Evolutionary conservation across 1,139 yeast genomes (phyloP).

Genomic region (Geotrichum restrictum): DNA sequence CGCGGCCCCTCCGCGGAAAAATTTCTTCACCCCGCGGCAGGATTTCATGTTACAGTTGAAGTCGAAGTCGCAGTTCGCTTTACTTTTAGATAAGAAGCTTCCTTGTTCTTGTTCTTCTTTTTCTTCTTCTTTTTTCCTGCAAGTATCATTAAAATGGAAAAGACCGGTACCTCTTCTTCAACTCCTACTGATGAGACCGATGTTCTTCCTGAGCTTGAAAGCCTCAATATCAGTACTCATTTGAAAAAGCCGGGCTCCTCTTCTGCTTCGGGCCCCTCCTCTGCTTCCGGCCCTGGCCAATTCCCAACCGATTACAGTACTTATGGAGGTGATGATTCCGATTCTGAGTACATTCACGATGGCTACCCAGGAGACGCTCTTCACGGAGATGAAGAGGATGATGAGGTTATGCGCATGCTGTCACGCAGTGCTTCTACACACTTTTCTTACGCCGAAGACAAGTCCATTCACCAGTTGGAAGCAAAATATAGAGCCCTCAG

Average conservation of each 20-base stretch:
- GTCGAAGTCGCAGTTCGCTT: neutral
- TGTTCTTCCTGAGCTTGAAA: constrained; percentile 6
- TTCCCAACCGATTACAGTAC: constrained; percentile 1
- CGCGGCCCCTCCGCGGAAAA: neutral
- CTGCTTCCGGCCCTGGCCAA: neutral
- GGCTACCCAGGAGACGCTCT: constrained; percentile 5
- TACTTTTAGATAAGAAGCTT: neutral
- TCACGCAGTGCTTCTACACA: constrained; percentile 30
- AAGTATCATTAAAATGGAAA: neutral
- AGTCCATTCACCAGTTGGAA: constrained; percentile 61
- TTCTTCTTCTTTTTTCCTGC: neutral
- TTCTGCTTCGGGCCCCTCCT: neutral
- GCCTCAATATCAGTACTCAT: neutral
- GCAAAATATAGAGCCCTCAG: constrained; percentile 61
- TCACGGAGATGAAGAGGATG: constrained; percentile 18
- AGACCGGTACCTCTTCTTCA: neutral
- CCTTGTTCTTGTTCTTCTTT: too few species aligned
- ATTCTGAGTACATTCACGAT: constrained; percentile 4
- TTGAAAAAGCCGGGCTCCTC: neutral
- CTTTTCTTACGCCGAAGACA: constrained; percentile 66
- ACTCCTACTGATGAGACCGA: constrained; percentile 1
- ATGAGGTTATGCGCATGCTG: constrained; percentile 18
- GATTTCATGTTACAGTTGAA: neutral
- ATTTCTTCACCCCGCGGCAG: neutral
- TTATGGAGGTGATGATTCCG: constrained; percentile 14